Base-by-base conservation (phyloP, 2,329 filamentous ascomycete genomes). In the Aureobasidium sp. region DNA sequence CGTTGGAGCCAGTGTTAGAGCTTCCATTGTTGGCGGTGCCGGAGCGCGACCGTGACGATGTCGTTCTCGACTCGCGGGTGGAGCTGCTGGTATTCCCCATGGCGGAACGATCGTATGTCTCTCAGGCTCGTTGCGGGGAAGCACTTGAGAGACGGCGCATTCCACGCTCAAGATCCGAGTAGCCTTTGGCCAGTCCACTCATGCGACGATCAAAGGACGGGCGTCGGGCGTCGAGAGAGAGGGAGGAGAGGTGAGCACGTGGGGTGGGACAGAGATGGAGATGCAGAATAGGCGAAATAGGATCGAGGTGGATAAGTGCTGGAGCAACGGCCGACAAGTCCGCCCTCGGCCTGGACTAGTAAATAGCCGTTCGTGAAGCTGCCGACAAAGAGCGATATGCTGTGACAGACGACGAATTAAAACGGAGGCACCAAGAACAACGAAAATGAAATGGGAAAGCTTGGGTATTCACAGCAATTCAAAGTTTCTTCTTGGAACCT, bases 1-100 rank as follows among this genome's bases (percentile, higher is more conserved):
- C 62, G 66, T 72, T 60, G 12, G 69, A 64, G 22, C 72, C 69
- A 15, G 64, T 67, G 14, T 66, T 67, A 66, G 61, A 60, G 53
- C 5, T 34, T 55, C 37, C 69, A 69, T 72, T 64, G 69, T 71
- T 64, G 69, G 71, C 53, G 70, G 70, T 67, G 67, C 67, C 45
- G 68, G 66, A 53, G 72, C 67, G 63, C 75, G 71, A 45, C 68
- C 65, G 65, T 69, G 72, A 34, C 68, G 68, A 34, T 71, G 71
- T 37, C 73, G 71, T 44, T 70, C 70, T 29, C 73, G 71, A 55
- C 66, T 80, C 78, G 69, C 78, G 80, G 64, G 72, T 77, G 62
- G 78, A 76, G 69, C 73, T 79, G 70, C 79, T 80, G 45, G 78
- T 47, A 34, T 63, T 52, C 20, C 60, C 61, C 61, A 59, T 56